Evolutionary conservation across 805 yeast genomes (phyloP), one percentile per base, ranked within the genome.

Genomic region (Metschnikowia lochheadii): DNA sequence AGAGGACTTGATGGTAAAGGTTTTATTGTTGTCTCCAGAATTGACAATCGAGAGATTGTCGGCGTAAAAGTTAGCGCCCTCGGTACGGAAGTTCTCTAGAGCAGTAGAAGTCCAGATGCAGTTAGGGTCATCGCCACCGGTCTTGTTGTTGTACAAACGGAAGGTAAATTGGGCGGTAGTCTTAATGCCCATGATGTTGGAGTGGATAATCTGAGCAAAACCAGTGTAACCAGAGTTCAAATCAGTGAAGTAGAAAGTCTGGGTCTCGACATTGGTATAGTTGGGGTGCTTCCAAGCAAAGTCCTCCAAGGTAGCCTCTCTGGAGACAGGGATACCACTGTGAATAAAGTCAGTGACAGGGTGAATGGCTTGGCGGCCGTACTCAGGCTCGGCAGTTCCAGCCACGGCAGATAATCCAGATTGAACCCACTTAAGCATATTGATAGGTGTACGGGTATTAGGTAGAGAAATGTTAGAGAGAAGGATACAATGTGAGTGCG

Each of bases 321-420:
- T 75, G 61, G 72, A 87, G 20, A 63, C 58, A 37, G 77, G 75
- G 17, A 60, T 62, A 18, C 49, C 54, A 32, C 31, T 29, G 23
- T 53, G 52, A 42, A 85, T 81, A 41, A 81, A 66, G 35, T 80
- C 80, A 39, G 87, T 80, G 51, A 91, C 82, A n/a, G 97, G 81
- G 62, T 86, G 92, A 58, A 94, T 88, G 38, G 96, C 95, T 46
- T 86, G 96, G 38, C 85, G 79, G 48, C 99, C 99, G 63, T 94
- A 94, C 64, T 87, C 96, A 23, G 99, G 99, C 68, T 94, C 99
- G 2, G 96, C 97, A 11, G 96, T 82, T 49, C 99, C 99, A 5
- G 97, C 92, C 42, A 90, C 94, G 5, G 95, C 94, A n/a, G 97
- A 88, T 48, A 87, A 76, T 58, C 90, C 84, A 55, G 89, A 85